A percentile compares a stretch with the other conserved stretches of the same genome.
These are phyloP conservation scores for Benincasa hispida DNA, from an alignment of 306 rosid genomes.

Conservation along the genomic window DNA sequence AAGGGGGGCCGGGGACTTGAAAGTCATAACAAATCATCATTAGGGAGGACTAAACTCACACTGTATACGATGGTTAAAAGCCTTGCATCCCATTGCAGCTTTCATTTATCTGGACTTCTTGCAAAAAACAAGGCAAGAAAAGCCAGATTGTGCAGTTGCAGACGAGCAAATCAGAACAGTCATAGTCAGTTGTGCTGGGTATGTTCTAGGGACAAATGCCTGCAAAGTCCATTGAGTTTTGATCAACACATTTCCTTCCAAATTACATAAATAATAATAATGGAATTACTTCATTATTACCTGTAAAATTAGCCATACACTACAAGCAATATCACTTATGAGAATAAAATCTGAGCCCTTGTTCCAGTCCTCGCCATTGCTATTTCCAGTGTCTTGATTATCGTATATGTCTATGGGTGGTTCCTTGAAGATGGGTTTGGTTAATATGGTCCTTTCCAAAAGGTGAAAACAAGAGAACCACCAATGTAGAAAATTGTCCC, in stretches of 20 bases:
- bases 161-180: slow-evolving; percentile 23
- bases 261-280: too few species aligned
- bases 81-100: slow-evolving; percentile 21
- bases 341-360: slow-evolving; percentile 31
- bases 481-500: slow-evolving; percentile 24
- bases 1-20: too few species aligned
- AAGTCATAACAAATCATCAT: too few species aligned
- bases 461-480: slow-evolving; percentile 25
- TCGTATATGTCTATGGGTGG: slow-evolving; percentile 12
- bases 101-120: slow-evolving; percentile 17
- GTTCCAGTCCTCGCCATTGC: slow-evolving; percentile 16
- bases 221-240: background rate
- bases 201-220: slow-evolving; percentile 17
- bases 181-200: slow-evolving; percentile 17
- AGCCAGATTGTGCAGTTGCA: slow-evolving; percentile 19
- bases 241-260: too few species aligned
- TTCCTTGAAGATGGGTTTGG: slow-evolving; percentile 7
- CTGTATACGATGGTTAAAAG: slow-evolving; percentile 23
- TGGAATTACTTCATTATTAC: background rate
- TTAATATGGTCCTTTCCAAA: slow-evolving; percentile 24
- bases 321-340: slow-evolving; percentile 13
- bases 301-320: slow-evolving; percentile 32
- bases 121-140: slow-evolving; percentile 20
- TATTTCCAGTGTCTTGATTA: background rate
- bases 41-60: slow-evolving; percentile 11